phyloP scores from a whole-genome alignment of 2,329 filamentous ascomycete species.

The Rhexocercosporidium sp. region DNA sequence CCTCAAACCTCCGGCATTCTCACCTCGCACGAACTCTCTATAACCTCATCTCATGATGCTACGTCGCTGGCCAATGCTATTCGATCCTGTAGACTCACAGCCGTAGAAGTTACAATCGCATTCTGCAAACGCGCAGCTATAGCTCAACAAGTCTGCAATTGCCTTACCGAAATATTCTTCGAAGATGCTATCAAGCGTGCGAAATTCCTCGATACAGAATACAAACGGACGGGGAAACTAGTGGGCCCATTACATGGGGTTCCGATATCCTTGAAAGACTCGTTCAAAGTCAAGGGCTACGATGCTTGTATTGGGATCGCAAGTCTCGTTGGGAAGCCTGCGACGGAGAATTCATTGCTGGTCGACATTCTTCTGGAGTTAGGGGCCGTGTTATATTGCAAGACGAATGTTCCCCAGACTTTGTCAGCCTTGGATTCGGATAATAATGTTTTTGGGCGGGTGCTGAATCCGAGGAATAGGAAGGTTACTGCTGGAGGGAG shows the following conservation, averaged over 20 bases:
- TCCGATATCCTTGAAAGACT: conserved; percentile 64
- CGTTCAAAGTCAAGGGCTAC: conserved; percentile 59
- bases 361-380: conserved; percentile 62
- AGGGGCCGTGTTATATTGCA: conserved; percentile 71
- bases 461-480: conserved; percentile 65
- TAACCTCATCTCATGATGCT: conserved; percentile 40
- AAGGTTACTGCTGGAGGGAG: conserved; percentile 65
- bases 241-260: conserved; percentile 67
- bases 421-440: conserved; percentile 59
- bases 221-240: conserved; percentile 46
- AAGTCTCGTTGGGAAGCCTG: conserved; percentile 57
- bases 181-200: conserved; percentile 52
- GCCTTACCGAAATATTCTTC: conserved; percentile 56
- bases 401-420: conserved; percentile 71
- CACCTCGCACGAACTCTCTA: conserved; percentile 33
- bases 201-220: conserved; percentile 50
- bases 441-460: conserved; percentile 66
- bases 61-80: conserved; percentile 36
- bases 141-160: conserved; percentile 53
- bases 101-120: conserved; percentile 49
- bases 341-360: conserved; percentile 58
- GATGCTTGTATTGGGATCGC: conserved; percentile 62
- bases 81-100: conserved; percentile 29
- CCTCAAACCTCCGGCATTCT: conserved; percentile 36
- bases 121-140: conserved; percentile 57